Percentiles rank a stretch among this genome's conserved stretches.
Conservation (phyloP, 176 grass and related monocot genomes). For the Musa acuminata region DNA sequence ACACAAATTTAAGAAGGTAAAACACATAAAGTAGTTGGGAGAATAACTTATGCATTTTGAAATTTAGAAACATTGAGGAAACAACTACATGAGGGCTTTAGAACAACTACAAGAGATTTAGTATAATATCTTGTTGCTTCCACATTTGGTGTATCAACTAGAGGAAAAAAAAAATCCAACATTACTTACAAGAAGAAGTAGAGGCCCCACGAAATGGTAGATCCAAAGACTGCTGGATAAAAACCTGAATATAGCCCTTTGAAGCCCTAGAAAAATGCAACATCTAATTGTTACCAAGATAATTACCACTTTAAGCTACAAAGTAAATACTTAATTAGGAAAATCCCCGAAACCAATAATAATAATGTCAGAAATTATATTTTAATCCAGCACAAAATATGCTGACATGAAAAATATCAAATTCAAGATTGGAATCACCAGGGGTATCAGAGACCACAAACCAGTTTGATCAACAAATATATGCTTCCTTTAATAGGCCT, state of each 20-base stretch:
- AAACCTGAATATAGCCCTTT: constrained; percentile 89
- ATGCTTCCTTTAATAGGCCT: too few species aligned
- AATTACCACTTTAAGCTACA: constrained; percentile 4
- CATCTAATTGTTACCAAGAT: constrained; percentile 14
- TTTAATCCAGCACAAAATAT: background rate
- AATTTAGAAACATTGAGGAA: too few species aligned
- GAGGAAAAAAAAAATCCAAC: constrained; percentile 5
- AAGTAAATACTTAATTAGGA: background rate
- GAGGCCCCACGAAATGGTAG: constrained; percentile 86
- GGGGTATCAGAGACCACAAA: too few species aligned
- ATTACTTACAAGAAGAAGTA: constrained; percentile 97
- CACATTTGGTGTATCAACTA: too few species aligned
- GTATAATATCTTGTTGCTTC: too few species aligned
- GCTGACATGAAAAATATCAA: background rate
- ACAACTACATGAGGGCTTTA: too few species aligned
- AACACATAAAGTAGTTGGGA: too few species aligned
- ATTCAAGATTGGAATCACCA: background rate
- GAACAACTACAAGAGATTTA: too few species aligned
- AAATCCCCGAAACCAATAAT: constrained; percentile 9
- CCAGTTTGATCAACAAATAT: too few species aligned
- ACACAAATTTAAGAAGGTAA: too few species aligned
- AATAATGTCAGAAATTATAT: too few species aligned
- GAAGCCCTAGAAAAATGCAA: constrained; percentile 49
- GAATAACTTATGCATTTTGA: too few species aligned
- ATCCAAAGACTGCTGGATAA: constrained; percentile 85